Percentiles rank a stretch among this genome's conserved stretches.
Conservation (phyloP, 2,329 filamentous ascomycete genomes). For the Dothistroma septosporum region DNA sequence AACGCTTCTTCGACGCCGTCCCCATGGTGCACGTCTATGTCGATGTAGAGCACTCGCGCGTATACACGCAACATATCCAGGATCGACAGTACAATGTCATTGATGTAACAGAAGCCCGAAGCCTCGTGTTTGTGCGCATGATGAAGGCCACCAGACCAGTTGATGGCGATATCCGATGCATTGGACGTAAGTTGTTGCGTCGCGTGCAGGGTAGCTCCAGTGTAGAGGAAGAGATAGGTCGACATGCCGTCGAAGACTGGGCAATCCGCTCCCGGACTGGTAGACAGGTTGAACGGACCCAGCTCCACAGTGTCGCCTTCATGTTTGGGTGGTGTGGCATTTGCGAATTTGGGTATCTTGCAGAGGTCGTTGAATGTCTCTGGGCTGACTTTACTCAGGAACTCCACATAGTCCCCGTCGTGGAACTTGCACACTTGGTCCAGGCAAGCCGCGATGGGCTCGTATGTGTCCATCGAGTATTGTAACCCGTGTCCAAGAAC, state of each 20-base stretch:
- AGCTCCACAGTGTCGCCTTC: conserved; percentile 42
- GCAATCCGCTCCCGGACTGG: conserved; percentile 70
- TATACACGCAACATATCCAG: conserved; percentile 78
- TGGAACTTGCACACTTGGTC: conserved; percentile 88
- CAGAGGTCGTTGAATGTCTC: conserved; percentile 51
- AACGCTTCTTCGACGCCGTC: conserved; percentile 90
- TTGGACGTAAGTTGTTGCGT: conserved; percentile 81
- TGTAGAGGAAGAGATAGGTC: conserved; percentile 91
- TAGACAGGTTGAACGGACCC: conserved; percentile 67
- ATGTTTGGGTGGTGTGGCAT: conserved; percentile 39
- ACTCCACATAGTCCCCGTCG: conserved; percentile 83
- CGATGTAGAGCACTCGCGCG: conserved; percentile 86
- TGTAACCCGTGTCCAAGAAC: conserved; percentile 95
- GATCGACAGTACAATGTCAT: conserved; percentile 94
- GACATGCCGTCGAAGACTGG: conserved; percentile 94
- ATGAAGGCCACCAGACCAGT: conserved; percentile 94
- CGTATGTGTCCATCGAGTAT: conserved; percentile 92
- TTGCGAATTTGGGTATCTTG: conserved; percentile 42
- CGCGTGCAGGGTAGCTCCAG: conserved; percentile 84
- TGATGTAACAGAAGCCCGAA: conserved; percentile 97
- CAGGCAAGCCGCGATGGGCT: conserved; percentile 75
- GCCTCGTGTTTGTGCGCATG: conserved; percentile 94
- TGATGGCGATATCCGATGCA: conserved; percentile 92
- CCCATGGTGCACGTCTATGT: conserved; percentile 89
- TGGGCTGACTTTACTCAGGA: conserved; percentile 53